These are phyloP conservation scores for Globisporangium middletonii DNA, from an alignment of 352 stramenopile species.

Conservation along the genomic window DNA sequence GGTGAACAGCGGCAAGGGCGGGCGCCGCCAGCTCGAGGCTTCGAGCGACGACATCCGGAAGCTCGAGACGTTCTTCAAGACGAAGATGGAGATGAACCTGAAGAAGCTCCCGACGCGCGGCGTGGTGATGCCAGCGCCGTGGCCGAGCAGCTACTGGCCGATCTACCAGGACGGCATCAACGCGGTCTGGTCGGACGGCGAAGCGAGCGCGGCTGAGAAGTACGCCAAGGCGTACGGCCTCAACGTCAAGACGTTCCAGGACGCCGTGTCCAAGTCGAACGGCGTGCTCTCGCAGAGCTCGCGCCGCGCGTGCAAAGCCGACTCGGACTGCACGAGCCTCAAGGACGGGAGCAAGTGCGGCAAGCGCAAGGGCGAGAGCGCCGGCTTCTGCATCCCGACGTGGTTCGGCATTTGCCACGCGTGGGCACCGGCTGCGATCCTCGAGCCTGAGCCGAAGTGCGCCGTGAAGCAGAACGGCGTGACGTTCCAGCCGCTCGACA, in stretches of 20 bases:
- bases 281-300: constrained; percentile 14
- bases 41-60: constrained; percentile 5
- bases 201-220: constrained; percentile 15
- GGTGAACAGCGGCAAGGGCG: background rate
- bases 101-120: constrained; percentile 7
- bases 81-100: constrained; percentile 18
- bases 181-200: constrained; percentile 1
- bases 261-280: constrained; percentile 15
- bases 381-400: constrained; percentile 33
- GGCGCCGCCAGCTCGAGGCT: constrained; percentile 4
- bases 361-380: constrained; percentile 1
- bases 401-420: constrained; percentile 64
- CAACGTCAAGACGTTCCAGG: constrained; percentile 21
- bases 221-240: constrained; percentile 18
- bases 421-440: constrained; percentile 44
- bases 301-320: constrained; percentile 5
- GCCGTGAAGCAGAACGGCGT: constrained; percentile 29
- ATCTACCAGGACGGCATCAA: constrained; percentile 49
- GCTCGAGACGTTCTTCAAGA: constrained; percentile 12
- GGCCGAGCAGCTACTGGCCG: constrained; percentile 53
- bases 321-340: constrained; percentile 9
- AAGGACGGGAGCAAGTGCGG: constrained; percentile 16
- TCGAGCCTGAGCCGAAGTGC: constrained; percentile 34
- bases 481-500: constrained; percentile 46
- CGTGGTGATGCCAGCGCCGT: constrained; percentile 15